phyloP scores from a whole-genome alignment of 2,329 filamentous ascomycete genomes.

The Alternaria sp. region DNA sequence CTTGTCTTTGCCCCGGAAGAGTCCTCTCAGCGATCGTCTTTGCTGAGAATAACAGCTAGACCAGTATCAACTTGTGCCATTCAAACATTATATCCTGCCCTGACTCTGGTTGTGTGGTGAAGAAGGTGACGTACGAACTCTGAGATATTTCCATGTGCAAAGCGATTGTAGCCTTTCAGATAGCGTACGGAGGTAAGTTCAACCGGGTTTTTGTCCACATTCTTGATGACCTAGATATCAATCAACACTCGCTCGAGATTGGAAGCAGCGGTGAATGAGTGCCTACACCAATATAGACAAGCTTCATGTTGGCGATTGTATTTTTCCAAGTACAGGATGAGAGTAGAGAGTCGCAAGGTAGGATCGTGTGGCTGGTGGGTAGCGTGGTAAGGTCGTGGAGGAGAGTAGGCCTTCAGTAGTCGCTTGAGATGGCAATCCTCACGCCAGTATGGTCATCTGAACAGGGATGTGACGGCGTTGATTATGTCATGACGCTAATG shows the following conservation, averaged over 20 bases:
- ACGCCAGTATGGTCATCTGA: constrained; percentile 1
- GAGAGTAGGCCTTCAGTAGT: constrained; percentile 3
- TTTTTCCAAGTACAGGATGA: background rate
- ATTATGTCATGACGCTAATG: constrained; percentile 35
- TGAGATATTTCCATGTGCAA: constrained; percentile 65
- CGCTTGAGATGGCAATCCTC: constrained; percentile 1
- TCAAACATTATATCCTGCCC: background rate
- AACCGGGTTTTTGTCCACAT: constrained; percentile 74
- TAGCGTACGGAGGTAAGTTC: constrained; percentile 82
- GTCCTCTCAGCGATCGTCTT: constrained; percentile 90
- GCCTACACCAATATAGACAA: constrained; percentile 85
- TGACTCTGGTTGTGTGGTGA: background rate
- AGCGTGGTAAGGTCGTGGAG: background rate
- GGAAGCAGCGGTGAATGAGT: constrained; percentile 31
- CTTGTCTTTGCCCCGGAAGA: constrained; percentile 79
- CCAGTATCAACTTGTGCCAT: constrained; percentile 17
- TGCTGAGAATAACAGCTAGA: constrained; percentile 81
- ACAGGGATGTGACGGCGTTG: constrained; percentile 15
- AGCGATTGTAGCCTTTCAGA: constrained; percentile 79
- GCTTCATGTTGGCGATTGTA: constrained; percentile 70
- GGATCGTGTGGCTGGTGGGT: background rate
- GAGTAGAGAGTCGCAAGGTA: background rate
- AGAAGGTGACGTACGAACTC: constrained; percentile 37
- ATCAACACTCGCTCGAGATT: constrained; percentile 20
- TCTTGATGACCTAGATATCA: constrained; percentile 74